Evolutionary conservation across 768 basidiomycete species (phyloP), one percentile per base, ranked within the genome.

Genomic region (Cyclocybe aegerita): DNA sequence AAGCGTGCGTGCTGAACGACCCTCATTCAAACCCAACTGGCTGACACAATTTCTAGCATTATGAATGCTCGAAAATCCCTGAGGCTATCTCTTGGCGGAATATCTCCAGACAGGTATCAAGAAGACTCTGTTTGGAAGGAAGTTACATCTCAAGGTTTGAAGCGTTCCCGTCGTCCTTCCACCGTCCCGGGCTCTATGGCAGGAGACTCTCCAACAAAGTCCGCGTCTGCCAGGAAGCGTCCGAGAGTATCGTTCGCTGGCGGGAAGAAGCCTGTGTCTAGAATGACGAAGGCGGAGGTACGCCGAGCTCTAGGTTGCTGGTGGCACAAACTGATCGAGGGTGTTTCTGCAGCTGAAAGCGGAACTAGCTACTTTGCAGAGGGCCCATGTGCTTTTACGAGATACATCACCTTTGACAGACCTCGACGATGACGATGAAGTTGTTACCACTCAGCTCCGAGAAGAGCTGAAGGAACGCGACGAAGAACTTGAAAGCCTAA

Each of bases 231-330:
- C 15, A 57, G 39, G 31, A 53, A 57, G 36, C 52, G 52, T 14
- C 33, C 35, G 7, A 46, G 49, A 42, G 23, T 51, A 23, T 56
- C 51, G 17, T 35, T 42, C 9, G 7, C 44, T 6, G 33, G 43
- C 5, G 43, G 36, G 3, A 57, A 39, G 36, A 70, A 68, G 42
- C 49, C 69, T 0, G 39, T 66, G 4, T 61, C 64, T 17, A 68
- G 64, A 44, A 66, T 72, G 67, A 75, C 68, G 14, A 76, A 78
- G 55, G 63, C 70, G 11, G 68, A 78, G 72, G 77, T 76, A 48
- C 31, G 65, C 29, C 23, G 23, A 43, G 12, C 39, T 7, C 39
- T 33, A 7, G 16, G 31, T 32, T 12, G 32, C 10, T 15, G 15
- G 7, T 30, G 12, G 33, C 4, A 10, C 33, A 31, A 15, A 14